Evolutionary conservation across 2,329 filamentous ascomycete genomes (phyloP), one percentile per base, ranked within the genome.

Genomic region (Cryphonectria japonica): DNA sequence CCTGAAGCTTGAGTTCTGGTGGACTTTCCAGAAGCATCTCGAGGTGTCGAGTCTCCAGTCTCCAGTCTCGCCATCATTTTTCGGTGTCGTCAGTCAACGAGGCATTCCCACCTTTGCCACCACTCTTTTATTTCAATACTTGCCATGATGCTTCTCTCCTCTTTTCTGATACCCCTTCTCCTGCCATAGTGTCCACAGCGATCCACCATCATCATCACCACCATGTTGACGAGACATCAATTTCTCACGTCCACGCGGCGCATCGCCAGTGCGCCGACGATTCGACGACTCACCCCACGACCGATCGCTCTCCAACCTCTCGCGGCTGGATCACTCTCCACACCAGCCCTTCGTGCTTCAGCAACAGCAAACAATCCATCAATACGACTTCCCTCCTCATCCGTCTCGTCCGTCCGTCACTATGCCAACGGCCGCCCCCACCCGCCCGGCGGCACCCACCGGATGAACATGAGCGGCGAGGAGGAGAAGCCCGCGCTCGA

Each of bases 391-490:
- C 70, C 70, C 32, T 50, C 46, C 46, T 50, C 46, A 7, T 61
- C 87, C 3, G 78, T 78, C 13, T 75, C 80, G 54, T 75, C 82
- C 19, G 75, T 81, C 16, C 86, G 91, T 69, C 80, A 78, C 64
- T 93, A 92, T 81, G 87, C 90, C 71, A 90, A 90, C 84, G 91
- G 92, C 77, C 86, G 92, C 72, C 93, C 94, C 73, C 93, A 96
- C 75, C 95, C 94, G 1, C 94, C 95, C 0, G 95, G 95, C 66
- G 95, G 95, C 69, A 98, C 94, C 0, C 94, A 98, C 82, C 92
- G 92, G 74, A 98, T 98, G 95, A 91, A 98, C 79, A 82, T 98
- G 79, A 89, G 93, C 69, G 92, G 85, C 39, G 88, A 88, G 76
- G 86, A 88, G 61, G 86, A 98, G 81, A 97, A 98, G 82, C 86